Evolutionary conservation across 2,329 filamentous ascomycete species (phyloP).

Genomic region (Claviceps paspali): DNA sequence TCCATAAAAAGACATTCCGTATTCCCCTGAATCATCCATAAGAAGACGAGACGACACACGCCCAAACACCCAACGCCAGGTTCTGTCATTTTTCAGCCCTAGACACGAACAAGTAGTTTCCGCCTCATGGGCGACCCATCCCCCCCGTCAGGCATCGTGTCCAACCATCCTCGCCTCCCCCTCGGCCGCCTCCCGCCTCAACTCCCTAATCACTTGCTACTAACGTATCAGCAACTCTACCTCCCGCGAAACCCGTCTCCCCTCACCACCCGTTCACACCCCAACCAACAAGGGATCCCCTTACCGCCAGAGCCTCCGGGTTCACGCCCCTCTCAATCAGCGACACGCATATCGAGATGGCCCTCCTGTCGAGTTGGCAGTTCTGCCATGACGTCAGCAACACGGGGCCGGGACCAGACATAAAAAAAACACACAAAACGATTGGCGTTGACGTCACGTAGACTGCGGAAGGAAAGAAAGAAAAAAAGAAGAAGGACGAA

Average conservation of each 20-base stretch:
- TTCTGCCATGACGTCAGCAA: constrained; percentile 51
- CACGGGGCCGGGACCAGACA: too few species aligned
- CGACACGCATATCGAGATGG: constrained; percentile 87
- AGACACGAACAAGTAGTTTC: background rate
- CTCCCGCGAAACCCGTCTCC: too few species aligned
- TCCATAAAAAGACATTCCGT: too few species aligned
- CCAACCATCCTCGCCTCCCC: constrained; percentile 20
- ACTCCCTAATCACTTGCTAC: constrained; percentile 44
- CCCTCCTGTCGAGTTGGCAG: constrained; percentile 79
- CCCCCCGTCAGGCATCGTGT: background rate
- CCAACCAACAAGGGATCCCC: too few species aligned
- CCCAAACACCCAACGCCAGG: background rate
- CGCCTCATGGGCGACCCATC: background rate
- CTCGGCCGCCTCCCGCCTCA: constrained; percentile 40
- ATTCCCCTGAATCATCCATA: too few species aligned
- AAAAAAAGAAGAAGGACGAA: constrained; percentile 28
- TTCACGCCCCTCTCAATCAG: constrained; percentile 96
- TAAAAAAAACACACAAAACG: too few species aligned
- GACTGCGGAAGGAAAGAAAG: too few species aligned
- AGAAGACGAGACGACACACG: too few species aligned
- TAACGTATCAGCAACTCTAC: too few species aligned
- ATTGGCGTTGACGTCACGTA: too few species aligned
- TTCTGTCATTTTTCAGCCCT: background rate
- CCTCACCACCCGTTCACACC: too few species aligned
- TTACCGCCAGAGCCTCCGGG: constrained; percentile 82